These are phyloP conservation scores for Withania somnifera DNA, from an alignment of 305 asterid genomes.

Conservation along the genomic window DNA sequence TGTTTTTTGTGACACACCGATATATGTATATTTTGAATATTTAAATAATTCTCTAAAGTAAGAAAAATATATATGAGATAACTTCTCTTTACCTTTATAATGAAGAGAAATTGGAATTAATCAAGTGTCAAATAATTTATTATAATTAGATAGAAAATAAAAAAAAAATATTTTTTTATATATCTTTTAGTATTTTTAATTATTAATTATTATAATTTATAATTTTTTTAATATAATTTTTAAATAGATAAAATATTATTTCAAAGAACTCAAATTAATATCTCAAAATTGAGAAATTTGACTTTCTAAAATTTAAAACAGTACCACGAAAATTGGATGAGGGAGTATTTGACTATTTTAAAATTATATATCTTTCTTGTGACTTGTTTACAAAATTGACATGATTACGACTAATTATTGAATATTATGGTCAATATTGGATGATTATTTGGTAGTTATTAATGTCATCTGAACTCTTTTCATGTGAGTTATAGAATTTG, in stretches of 20 bases:
- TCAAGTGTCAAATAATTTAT: too few species aligned
- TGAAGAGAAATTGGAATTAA: too few species aligned
- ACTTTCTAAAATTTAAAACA: not conserved
- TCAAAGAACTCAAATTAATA: too few species aligned
- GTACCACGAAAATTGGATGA: not conserved
- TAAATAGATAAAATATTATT: too few species aligned
- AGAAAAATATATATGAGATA: not conserved
- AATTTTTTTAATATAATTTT: too few species aligned
- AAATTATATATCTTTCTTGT: not conserved
- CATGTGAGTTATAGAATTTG: too few species aligned
- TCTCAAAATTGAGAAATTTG: not conserved
- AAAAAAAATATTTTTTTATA: too few species aligned
- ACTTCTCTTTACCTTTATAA: not conserved
- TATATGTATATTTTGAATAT: not conserved
- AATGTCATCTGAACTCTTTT: not conserved
- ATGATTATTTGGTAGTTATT: not conserved
- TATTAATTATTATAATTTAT: too few species aligned
- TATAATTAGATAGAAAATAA: too few species aligned
- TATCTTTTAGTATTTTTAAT: too few species aligned
- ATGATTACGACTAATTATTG: not conserved
- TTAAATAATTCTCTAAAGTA: too few species aligned
- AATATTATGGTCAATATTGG: not conserved
- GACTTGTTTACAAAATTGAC: not conserved
- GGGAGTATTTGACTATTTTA: not conserved
- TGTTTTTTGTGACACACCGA: not conserved